Conservation (phyloP, 345 rosid genomes). For the Trapa bicornis region DNA sequence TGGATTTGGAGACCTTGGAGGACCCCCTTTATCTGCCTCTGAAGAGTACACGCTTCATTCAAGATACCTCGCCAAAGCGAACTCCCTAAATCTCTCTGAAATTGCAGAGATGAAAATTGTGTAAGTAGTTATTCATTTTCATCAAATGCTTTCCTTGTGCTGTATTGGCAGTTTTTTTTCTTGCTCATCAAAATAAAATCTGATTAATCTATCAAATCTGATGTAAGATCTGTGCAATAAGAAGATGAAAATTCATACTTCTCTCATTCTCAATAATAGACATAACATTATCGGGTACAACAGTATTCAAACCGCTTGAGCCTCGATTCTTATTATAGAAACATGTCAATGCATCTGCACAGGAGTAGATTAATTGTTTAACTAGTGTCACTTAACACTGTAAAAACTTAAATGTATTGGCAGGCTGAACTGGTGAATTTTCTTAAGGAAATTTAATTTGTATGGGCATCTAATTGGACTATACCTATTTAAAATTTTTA, state of each 20-base stretch:
- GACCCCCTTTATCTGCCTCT: slow-evolving; percentile 74
- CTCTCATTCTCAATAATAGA: no score
- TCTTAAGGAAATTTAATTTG: not conserved
- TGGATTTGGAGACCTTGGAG: slow-evolving; percentile 95
- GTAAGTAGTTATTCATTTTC: slow-evolving; percentile 31
- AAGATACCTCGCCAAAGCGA: slow-evolving; percentile 88
- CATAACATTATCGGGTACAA: no score
- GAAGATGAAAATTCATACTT: no score
- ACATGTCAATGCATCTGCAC: no score
- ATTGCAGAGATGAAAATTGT: slow-evolving; percentile 97
- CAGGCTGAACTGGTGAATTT: not conserved
- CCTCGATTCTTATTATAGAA: no score
- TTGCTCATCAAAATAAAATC: no score
- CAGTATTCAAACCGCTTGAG: no score
- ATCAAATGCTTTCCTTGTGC: not conserved
- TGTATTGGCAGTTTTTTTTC: not conserved
- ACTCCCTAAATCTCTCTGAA: slow-evolving; percentile 86
- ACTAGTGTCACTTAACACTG: no score
- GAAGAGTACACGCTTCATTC: slow-evolving; percentile 98
- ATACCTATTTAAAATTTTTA: not conserved
- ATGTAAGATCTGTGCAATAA: no score
- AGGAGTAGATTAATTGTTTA: no score
- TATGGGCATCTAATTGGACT: not conserved
- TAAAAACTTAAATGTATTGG: not conserved
- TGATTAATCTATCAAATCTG: no score